phyloP scores from a whole-genome alignment of 768 basidiomycete species.

The Naganishia vaughanmartiniae region DNA sequence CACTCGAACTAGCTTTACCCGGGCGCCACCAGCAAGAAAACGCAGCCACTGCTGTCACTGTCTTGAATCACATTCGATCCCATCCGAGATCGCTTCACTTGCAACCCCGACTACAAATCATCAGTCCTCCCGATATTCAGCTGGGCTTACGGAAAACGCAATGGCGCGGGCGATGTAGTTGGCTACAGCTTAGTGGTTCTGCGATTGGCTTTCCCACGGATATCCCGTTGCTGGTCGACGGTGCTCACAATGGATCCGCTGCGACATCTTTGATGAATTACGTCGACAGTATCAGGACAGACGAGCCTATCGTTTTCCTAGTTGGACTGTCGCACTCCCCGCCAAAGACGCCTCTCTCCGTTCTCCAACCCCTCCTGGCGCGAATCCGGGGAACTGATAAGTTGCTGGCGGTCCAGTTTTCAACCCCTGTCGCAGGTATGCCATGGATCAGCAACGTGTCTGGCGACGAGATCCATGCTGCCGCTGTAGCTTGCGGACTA shows the following conservation, averaged over 20 bases:
- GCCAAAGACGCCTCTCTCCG: constrained; percentile 72
- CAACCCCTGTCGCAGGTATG: constrained; percentile 75
- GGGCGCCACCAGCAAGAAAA: constrained; percentile 86
- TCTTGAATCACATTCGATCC: constrained; percentile 62
- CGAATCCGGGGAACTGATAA: constrained; percentile 55
- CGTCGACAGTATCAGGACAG: constrained; percentile 54
- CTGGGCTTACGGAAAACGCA: constrained; percentile 61
- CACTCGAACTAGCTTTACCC: constrained; percentile 60
- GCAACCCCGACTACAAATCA: constrained; percentile 39
- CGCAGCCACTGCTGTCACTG: constrained; percentile 65
- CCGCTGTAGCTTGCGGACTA: constrained; percentile 56
- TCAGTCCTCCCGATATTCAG: constrained; percentile 59
- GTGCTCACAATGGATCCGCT: constrained; percentile 87
- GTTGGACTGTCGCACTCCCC: constrained; percentile 82
- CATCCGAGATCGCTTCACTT: constrained; percentile 49
- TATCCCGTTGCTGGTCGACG: constrained; percentile 71
- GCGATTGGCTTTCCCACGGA: constrained; percentile 34
- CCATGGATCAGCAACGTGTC: constrained; percentile 79
- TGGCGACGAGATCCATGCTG: constrained; percentile 57
- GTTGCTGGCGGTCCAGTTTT: constrained; percentile 45
- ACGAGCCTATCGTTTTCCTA: constrained; percentile 62
- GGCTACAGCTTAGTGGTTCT: constrained; percentile 41
- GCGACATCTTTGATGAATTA: constrained; percentile 67
- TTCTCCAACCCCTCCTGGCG: constrained; percentile 61
- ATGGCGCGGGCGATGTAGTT: constrained; percentile 86